Conservation (phyloP, 164 flowering plant species). For the Platanus orientalis region DNA sequence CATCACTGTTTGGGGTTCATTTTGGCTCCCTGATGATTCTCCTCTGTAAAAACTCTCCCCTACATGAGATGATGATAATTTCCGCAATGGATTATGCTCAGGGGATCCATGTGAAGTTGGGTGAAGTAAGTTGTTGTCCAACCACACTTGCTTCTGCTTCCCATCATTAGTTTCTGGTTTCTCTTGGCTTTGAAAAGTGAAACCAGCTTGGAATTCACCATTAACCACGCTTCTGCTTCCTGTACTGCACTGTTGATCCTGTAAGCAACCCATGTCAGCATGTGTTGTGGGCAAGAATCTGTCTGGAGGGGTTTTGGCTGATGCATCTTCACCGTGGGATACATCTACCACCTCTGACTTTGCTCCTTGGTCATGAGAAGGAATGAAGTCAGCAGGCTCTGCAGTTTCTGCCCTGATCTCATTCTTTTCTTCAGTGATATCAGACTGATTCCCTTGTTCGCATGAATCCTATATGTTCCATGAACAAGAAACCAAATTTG, state of each 20-base stretch:
- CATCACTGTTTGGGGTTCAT: constrained; percentile 24
- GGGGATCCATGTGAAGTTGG: constrained; percentile 15
- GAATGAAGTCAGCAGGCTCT: constrained; percentile 9
- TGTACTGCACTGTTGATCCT: constrained; percentile 14
- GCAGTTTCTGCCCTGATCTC: constrained; percentile 35
- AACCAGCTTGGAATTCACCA: constrained; percentile 16
- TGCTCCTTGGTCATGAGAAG: constrained; percentile 17
- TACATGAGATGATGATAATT: constrained; percentile 8
- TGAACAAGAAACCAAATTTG: constrained; percentile 7
- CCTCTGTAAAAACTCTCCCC: constrained; percentile 7
- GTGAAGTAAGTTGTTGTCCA: constrained; percentile 7
- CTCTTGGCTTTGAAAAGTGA: constrained; percentile 15
- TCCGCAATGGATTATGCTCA: constrained; percentile 9
- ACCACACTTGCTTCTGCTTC: constrained; percentile 22
- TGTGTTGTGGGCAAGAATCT: constrained; percentile 13
- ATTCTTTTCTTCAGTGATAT: constrained; percentile 69
- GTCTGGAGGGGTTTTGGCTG: constrained; percentile 13
- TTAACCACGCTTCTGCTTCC: constrained; percentile 11
- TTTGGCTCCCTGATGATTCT: constrained; percentile 20
- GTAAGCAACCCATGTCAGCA: constrained; percentile 12
- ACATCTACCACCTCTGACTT: constrained; percentile 18
- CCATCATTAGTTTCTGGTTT: constrained; percentile 12
- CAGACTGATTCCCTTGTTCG: constrained; percentile 76
- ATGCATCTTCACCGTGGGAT: constrained; percentile 12
- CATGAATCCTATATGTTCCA: constrained; percentile 52